Percentiles rank a stretch among this genome's conserved stretches.
phyloP scores from a whole-genome alignment of 306 rosid species.

The Fragaria ananassa region DNA sequence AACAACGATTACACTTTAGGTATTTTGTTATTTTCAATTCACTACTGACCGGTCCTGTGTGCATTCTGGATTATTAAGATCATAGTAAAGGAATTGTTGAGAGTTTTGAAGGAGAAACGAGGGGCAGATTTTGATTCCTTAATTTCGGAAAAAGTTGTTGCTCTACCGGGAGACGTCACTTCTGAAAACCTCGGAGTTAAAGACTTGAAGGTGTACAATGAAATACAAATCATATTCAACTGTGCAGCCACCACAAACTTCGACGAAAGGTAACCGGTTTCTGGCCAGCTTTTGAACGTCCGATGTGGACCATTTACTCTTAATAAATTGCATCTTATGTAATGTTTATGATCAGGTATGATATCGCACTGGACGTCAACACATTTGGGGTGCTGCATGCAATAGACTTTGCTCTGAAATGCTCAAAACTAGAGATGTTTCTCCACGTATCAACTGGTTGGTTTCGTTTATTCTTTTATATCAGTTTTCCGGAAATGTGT shows the following conservation, averaged over 20 bases:
- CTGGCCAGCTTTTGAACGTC: not conserved
- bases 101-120: not conserved
- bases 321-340: not conserved
- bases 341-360: conserved; percentile 25
- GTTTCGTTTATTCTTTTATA: not conserved
- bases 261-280: conserved; percentile 28
- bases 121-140: conserved; percentile 19
- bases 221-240: conserved; percentile 26
- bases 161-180: conserved; percentile 26
- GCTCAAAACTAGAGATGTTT: conserved; percentile 19
- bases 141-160: conserved; percentile 25
- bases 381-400: conserved; percentile 28
- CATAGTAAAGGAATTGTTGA: conserved; percentile 13
- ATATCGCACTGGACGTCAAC: conserved; percentile 30
- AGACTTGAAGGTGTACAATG: conserved; percentile 15
- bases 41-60: not conserved
- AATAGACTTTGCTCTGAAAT: conserved; percentile 28
- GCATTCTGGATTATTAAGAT: conserved; percentile 1
- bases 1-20: not conserved
- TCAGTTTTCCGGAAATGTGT: not conserved
- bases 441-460: conserved; percentile 48
- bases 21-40: not conserved
- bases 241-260: conserved; percentile 38
- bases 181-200: conserved; percentile 18
- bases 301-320: not conserved